These are phyloP conservation scores for Yamadazyma diospyri DNA, from an alignment of 1,139 yeast genomes.

Conservation along the genomic window DNA sequence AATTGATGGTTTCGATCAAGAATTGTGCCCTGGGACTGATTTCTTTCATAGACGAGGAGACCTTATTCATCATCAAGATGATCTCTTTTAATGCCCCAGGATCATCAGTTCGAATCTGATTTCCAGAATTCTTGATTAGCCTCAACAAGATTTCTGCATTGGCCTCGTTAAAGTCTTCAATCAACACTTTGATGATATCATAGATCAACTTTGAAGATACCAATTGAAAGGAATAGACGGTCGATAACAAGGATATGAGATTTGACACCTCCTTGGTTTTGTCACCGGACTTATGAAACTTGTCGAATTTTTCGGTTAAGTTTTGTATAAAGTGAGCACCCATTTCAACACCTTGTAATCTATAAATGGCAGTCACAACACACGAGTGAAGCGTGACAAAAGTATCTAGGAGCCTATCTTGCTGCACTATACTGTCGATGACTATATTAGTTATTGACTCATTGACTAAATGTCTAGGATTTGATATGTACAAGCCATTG, in stretches of 20 bases:
- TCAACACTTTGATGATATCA: constrained; percentile 62
- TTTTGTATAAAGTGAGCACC: constrained; percentile 86
- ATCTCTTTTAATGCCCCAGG: constrained; percentile 83
- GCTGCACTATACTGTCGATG: constrained; percentile 63
- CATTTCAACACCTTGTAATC: constrained; percentile 80
- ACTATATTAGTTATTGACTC: constrained; percentile 62
- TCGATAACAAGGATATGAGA: constrained; percentile 68
- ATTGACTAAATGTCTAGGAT: constrained; percentile 77
- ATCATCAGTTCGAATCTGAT: constrained; percentile 85
- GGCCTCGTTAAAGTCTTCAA: constrained; percentile 57
- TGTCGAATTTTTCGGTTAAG: constrained; percentile 63
- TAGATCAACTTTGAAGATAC: constrained; percentile 72
- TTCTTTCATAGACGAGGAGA: constrained; percentile 20
- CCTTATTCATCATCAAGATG: constrained; percentile 51
- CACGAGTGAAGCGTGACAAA: constrained; percentile 81
- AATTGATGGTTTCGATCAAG: constrained; percentile 78
- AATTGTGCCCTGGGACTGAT: constrained; percentile 71
- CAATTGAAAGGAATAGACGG: constrained; percentile 73
- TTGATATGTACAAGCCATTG: constrained; percentile 53
- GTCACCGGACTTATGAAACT: constrained; percentile 22
- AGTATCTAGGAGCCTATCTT: constrained; percentile 66
- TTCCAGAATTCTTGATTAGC: constrained; percentile 73
- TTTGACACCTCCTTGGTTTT: constrained; percentile 62
- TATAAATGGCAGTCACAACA: constrained; percentile 69
- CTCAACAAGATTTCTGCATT: constrained; percentile 77